Percentiles rank a stretch among this genome's conserved stretches.
These are phyloP conservation scores for Gracilaria gracilis DNA, from an alignment of 23 red algal species.

Conservation along the genomic window DNA sequence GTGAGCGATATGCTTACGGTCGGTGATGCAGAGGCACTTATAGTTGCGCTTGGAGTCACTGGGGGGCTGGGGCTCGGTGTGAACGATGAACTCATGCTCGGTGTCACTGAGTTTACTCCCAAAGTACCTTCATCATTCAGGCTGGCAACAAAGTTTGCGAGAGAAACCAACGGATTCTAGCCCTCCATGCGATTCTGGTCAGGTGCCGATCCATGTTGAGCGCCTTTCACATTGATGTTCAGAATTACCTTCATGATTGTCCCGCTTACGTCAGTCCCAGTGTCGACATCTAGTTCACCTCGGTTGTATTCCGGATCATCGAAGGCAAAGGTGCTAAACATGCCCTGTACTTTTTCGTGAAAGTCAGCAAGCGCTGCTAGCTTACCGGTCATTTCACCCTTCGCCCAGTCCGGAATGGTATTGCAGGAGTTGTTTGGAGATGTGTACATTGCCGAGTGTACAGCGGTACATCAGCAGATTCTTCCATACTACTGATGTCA, in stretches of 20 bases:
- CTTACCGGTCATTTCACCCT: no score
- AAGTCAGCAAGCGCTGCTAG: no score
- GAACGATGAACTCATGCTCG: background rate
- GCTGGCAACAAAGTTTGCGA: no score
- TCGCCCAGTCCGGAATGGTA: constrained; percentile 52
- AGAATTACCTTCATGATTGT: constrained; percentile 14
- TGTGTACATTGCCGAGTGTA: constrained; percentile 15
- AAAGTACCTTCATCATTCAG: no score
- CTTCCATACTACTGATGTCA: background rate
- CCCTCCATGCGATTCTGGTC: no score
- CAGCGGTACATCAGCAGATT: constrained; percentile 15
- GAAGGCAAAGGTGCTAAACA: constrained; percentile 16
- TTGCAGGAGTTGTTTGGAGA: constrained; percentile 41
- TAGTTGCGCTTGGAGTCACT: constrained; percentile 15
- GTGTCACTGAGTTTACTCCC: no score
- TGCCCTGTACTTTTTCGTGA: constrained; percentile 15
- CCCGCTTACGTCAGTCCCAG: background rate
- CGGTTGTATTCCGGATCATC: constrained; percentile 40
- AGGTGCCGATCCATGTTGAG: no score
- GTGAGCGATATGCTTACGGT: background rate
- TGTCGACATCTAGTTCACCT: constrained; percentile 2
- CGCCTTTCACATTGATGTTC: no score
- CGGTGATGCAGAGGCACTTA: background rate
- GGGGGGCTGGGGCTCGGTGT: background rate
- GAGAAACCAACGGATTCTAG: no score